Evolutionary conservation across 768 basidiomycete species (phyloP).

Genomic region (Mrakia gelida): DNA sequence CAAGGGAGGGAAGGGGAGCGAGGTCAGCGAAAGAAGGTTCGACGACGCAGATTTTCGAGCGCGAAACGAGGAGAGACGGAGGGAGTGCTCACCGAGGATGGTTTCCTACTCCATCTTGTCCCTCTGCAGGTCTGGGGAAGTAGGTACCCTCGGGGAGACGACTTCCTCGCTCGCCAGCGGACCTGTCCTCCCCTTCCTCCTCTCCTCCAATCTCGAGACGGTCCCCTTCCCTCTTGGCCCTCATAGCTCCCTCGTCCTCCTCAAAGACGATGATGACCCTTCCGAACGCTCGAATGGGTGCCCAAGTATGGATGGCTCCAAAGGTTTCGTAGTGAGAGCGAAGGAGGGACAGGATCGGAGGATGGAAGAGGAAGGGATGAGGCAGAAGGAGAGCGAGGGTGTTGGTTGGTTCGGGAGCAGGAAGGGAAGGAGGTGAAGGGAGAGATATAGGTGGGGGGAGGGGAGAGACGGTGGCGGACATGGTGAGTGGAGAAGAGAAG

Average conservation of each 20-base stretch:
- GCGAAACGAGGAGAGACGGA: neutral
- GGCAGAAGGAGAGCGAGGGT: conserved; percentile 76
- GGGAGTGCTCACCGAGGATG: conserved; percentile 7
- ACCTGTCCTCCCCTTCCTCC: conserved; percentile 56
- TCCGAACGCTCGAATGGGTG: conserved; percentile 72
- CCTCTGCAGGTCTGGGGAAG: neutral
- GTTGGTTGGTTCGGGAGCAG: conserved; percentile 55
- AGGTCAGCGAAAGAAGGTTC: neutral
- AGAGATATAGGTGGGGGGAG: neutral
- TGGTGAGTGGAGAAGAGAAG: neutral
- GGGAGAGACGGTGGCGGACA: neutral
- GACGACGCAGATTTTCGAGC: neutral
- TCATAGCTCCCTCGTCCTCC: conserved; percentile 24
- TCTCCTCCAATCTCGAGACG: conserved; percentile 35
- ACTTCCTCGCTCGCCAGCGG: conserved; percentile 40
- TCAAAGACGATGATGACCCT: conserved; percentile 78
- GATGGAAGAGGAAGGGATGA: conserved; percentile 72
- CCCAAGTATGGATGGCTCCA: conserved; percentile 86
- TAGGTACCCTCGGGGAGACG: neutral
- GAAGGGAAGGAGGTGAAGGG: neutral
- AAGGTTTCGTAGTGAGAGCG: conserved; percentile 67
- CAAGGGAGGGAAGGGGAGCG: neutral
- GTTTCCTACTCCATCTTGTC: neutral
- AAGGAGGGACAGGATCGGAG: conserved; percentile 61
- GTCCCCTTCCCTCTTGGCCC: conserved; percentile 30